Conservation (phyloP, 495 filamentous ascomycete species). For the Talaromyces adpressus region DNA sequence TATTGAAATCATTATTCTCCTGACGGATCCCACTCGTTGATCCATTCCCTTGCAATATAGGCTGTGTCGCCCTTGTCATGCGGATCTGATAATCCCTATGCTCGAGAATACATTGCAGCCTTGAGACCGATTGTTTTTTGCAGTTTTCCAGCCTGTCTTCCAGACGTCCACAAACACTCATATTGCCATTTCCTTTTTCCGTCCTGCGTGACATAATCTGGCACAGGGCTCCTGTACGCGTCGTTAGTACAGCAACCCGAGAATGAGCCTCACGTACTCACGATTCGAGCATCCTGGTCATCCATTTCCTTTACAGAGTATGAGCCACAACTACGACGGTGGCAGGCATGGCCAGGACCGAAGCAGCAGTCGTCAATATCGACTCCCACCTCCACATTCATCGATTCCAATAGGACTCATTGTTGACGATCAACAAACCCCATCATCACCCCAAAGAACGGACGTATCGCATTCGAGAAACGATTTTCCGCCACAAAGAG, state of each 20-base stretch:
- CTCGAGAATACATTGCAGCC: background rate
- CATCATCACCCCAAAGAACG: background rate
- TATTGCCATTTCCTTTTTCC: background rate
- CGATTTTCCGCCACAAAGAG: background rate
- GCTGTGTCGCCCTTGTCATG: background rate
- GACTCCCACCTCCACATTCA: conserved; percentile 41
- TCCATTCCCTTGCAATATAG: background rate
- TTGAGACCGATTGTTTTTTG: background rate
- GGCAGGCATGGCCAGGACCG: conserved; percentile 2
- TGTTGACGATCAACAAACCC: background rate
- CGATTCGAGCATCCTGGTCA: background rate
- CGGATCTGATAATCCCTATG: background rate
- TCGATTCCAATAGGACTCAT: conserved; percentile 21
- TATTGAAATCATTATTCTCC: background rate
- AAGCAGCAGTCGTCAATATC: conserved; percentile 2
- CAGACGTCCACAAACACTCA: background rate
- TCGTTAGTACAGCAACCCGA: background rate
- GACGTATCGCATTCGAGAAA: background rate
- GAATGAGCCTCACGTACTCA: conserved; percentile 1
- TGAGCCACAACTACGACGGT: background rate
- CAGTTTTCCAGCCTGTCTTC: background rate
- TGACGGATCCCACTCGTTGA: background rate
- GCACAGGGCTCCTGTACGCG: background rate
- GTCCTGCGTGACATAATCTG: background rate
- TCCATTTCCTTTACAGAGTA: conserved; percentile 3